phyloP scores from a whole-genome alignment of 2,329 filamentous ascomycete species.

The Trichoderma koningiopsis region DNA sequence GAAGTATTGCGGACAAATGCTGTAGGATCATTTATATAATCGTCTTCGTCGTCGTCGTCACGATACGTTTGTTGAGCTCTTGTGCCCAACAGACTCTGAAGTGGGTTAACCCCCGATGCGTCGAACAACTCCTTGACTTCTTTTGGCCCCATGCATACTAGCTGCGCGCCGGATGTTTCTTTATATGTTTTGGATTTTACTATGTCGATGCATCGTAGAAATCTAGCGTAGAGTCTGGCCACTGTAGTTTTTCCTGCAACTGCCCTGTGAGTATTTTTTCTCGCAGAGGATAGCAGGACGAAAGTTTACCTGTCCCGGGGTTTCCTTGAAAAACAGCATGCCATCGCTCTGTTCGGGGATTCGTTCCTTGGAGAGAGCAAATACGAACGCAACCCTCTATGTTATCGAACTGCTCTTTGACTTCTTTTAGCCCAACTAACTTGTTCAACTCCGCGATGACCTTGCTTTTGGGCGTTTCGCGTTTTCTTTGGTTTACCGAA shows the following conservation, averaged over 20 bases:
- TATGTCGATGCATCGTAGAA: not conserved
- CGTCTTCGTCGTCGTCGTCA: not conserved
- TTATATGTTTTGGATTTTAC: not conserved
- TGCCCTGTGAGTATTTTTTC: not conserved
- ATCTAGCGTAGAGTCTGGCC: constrained; percentile 3
- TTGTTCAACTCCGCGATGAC: not conserved
- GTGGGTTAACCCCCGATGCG: not conserved
- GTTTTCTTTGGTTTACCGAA: not conserved
- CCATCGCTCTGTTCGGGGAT: not conserved
- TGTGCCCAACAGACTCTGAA: not conserved
- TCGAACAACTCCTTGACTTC: constrained; percentile 1
- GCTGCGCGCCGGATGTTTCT: constrained; percentile 7
- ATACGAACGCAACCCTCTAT: not conserved
- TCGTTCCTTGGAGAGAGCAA: not conserved
- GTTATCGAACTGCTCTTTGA: not conserved
- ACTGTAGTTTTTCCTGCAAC: not conserved
- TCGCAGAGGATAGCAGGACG: not conserved
- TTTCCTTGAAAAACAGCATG: constrained; percentile 9
- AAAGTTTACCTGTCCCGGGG: constrained; percentile 5
- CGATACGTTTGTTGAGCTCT: not conserved
- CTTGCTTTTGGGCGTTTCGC: not conserved
- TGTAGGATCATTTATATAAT: not conserved
- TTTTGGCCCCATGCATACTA: not conserved
- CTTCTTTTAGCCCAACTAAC: not conserved
- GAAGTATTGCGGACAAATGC: not conserved